Percentiles rank a stretch among this genome's conserved stretches.
phyloP scores from a whole-genome alignment of 2,329 filamentous ascomycete species.

The Fusarium cicatricum region DNA sequence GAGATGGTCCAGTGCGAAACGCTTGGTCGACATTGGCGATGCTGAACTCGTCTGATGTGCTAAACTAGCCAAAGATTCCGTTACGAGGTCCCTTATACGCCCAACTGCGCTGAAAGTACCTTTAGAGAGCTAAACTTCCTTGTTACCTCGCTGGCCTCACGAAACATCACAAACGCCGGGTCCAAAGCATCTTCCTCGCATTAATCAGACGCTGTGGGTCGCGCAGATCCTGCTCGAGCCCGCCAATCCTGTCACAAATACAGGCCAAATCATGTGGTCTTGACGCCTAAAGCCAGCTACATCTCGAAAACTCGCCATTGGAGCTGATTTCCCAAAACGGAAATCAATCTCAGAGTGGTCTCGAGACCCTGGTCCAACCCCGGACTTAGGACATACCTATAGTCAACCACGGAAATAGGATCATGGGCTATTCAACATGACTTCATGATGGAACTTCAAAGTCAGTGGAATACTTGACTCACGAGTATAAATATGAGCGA shows the following conservation, averaged over 20 bases:
- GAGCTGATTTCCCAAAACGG: slow-evolving; percentile 20
- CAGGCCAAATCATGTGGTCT: neutral
- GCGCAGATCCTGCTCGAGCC: neutral
- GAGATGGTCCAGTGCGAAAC: slow-evolving; percentile 77
- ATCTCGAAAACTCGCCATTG: neutral
- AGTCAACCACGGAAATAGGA: slow-evolving; percentile 9
- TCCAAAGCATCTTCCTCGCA: neutral
- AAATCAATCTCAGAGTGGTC: slow-evolving; percentile 29
- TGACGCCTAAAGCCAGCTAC: neutral
- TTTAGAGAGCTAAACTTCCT: neutral
- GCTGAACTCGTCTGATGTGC: slow-evolving; percentile 64
- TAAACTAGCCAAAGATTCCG: neutral
- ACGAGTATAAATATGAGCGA: slow-evolving; percentile 10
- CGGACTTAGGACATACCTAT: slow-evolving; percentile 21
- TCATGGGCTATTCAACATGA: neutral
- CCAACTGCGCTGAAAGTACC: neutral
- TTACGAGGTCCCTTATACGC: neutral
- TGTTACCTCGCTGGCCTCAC: neutral
- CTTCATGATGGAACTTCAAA: neutral
- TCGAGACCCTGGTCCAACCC: slow-evolving; percentile 19
- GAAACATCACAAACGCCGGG: neutral
- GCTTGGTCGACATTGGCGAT: slow-evolving; percentile 61
- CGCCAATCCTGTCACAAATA: neutral
- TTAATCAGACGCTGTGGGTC: neutral
- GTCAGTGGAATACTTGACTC: neutral